Evolutionary conservation across 2,329 filamentous ascomycete genomes (phyloP).

Genomic region (Aspergillus viridinutans): DNA sequence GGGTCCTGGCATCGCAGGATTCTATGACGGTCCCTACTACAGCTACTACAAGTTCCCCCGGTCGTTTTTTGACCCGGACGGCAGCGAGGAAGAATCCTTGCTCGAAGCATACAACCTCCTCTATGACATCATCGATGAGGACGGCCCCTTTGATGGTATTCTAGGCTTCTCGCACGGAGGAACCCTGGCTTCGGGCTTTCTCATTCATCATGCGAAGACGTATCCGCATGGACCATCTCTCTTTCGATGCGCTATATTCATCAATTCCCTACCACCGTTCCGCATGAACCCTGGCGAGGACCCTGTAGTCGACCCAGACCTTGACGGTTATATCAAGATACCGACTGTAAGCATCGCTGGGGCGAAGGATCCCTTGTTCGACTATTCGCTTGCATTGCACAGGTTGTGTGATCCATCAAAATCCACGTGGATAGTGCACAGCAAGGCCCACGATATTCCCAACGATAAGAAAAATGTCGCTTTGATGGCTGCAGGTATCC

Average conservation of each 20-base stretch:
- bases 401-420: constrained; percentile 16
- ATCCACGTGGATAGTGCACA: constrained; percentile 23
- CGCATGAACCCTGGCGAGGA: constrained; percentile 21
- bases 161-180: constrained; percentile 35
- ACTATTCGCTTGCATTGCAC: constrained; percentile 23
- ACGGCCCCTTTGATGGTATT: constrained; percentile 30
- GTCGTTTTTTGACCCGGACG: constrained; percentile 17
- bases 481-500: constrained; percentile 20
- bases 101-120: constrained; percentile 24
- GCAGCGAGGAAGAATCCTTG: constrained; percentile 19
- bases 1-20: constrained; percentile 26
- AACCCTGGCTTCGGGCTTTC: constrained; percentile 26
- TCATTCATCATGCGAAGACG: constrained; percentile 26
- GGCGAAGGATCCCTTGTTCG: constrained; percentile 20
- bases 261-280: constrained; percentile 29
- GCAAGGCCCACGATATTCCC: constrained; percentile 25
- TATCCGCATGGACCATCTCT: constrained; percentile 16
- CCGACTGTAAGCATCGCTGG: constrained; percentile 25
- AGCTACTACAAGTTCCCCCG: constrained; percentile 30
- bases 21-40: constrained; percentile 30
- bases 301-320: constrained; percentile 18
- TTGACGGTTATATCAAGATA: constrained; percentile 23
- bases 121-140: constrained; percentile 23
- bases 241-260: constrained; percentile 33
- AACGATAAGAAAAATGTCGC: constrained; percentile 21